A percentile compares a stretch with the other conserved stretches of the same genome.
Evolutionary conservation across 306 rosid genomes (phyloP).

Genomic region (Myrica gale): DNA sequence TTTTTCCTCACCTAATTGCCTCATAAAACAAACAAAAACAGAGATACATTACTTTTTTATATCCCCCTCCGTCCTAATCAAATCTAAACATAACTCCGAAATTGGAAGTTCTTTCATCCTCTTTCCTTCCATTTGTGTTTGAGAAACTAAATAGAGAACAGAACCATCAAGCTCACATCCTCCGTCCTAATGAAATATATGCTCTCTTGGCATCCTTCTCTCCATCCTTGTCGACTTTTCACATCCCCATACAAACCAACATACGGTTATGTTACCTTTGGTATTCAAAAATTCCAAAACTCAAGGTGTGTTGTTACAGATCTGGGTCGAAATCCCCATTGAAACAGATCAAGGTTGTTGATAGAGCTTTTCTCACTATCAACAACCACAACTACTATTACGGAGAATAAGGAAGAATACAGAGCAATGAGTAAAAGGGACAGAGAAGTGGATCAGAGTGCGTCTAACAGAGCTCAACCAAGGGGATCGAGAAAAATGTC

Average conservation of each 20-base stretch:
- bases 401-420: constrained; percentile 53
- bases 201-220: too few relatives aligned
- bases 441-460: constrained; percentile 41
- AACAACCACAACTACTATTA: constrained; percentile 46
- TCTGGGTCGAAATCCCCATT: constrained; percentile 60
- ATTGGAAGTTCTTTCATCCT: neutral
- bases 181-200: too few relatives aligned
- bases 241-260: neutral
- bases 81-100: neutral
- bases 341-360: constrained; percentile 10
- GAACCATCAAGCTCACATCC: neutral
- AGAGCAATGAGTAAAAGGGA: constrained; percentile 65
- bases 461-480: constrained; percentile 29
- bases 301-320: constrained; percentile 21
- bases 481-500: constrained; percentile 50
- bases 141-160: neutral
- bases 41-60: neutral
- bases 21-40: neutral
- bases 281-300: constrained; percentile 19
- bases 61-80: neutral
- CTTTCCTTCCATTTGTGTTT: neutral
- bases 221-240: neutral
- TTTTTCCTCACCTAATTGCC: neutral
- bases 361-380: constrained; percentile 50
- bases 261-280: constrained; percentile 46